A percentile compares a stretch with the other conserved stretches of the same genome.
Conservation (phyloP, 495 filamentous ascomycete genomes). For the Arthonia radiata region DNA sequence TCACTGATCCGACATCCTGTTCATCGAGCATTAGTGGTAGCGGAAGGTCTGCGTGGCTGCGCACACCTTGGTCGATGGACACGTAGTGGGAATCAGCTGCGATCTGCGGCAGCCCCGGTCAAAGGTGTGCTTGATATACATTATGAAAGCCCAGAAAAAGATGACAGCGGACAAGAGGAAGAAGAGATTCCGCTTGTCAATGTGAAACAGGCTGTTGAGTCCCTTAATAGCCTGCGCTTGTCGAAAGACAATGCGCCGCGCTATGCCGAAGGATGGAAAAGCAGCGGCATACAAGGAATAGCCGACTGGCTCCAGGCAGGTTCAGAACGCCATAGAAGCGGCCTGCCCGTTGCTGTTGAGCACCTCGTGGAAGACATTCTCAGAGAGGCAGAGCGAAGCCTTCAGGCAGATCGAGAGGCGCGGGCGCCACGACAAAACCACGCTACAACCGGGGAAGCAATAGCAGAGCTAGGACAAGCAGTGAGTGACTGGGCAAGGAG, state of each 20-base stretch:
- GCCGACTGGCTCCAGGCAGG: slow-evolving; percentile 36
- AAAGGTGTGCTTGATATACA: too few relatives aligned
- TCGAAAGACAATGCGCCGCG: slow-evolving; percentile 42
- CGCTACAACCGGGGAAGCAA: too few relatives aligned
- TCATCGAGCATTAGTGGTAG: slow-evolving; percentile 56
- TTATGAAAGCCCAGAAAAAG: too few relatives aligned
- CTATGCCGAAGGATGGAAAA: slow-evolving; percentile 51
- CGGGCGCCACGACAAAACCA: slow-evolving; percentile 15
- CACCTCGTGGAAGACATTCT: slow-evolving; percentile 43
- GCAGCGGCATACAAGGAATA: slow-evolving; percentile 38
- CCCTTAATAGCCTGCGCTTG: too few relatives aligned
- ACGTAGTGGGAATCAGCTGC: slow-evolving; percentile 40
- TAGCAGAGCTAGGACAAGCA: too few relatives aligned
- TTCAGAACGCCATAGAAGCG: slow-evolving; percentile 7
- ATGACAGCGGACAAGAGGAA: too few relatives aligned
- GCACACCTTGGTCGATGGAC: slow-evolving; percentile 32
- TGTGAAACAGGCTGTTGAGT: too few relatives aligned
- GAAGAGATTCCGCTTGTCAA: too few relatives aligned
- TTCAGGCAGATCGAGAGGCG: slow-evolving; percentile 22
- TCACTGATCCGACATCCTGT: slow-evolving; percentile 56
- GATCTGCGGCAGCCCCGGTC: too few relatives aligned
- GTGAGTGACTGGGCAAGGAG: slow-evolving; percentile 50
- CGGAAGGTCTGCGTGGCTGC: slow-evolving; percentile 22
- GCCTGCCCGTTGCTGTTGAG: slow-evolving; percentile 34
- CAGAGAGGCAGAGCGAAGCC: slow-evolving; percentile 26